Evolutionary conservation across 345 rosid genomes (phyloP), one percentile per base, ranked within the genome.

Genomic region (Brassica incana): DNA sequence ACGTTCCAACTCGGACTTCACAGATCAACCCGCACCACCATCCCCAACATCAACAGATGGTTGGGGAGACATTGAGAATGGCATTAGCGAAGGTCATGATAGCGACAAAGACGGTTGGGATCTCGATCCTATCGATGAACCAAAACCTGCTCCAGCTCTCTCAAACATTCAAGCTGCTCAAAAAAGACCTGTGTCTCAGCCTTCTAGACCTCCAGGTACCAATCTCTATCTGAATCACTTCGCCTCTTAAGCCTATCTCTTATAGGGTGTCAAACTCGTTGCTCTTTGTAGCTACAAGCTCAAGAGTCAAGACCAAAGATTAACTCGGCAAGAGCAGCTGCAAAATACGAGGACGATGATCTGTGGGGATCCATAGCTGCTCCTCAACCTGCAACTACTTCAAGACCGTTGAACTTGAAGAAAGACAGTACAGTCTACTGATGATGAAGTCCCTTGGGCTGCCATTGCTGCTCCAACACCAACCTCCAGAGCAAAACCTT

Each of bases 31-130:
- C 0, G 84, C 83, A 66, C 96, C 93, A 50, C 81, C 64, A 27
- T 95, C 98, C 43, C 99, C 99, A 20, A 86, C 98, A 69, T 95
- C 98, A 81, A 90, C 97, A 1, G 98, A 95, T 82, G 99, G 99
- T 33, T 95, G 99, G 99, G 98, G 99, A 83, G 99, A 95, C 70
- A 77, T 87, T 63, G 99, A 88, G 72, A 90, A 91, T 66, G 99
- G 97, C 77, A 83, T 93, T 82, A 71, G 82, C 68, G 97, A 87
- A 81, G 93, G 83, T 43, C 88, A 83, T 67, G 96, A 87, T 12
- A 86, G 86, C 48, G 97, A 93, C 65, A 89, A 93, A 85, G 98
- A 91, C 70, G 98, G 98, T 12, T 95, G 99, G 99, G 99, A 95
- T 81, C 79, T 95, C 25, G 97, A 95, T 80, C 97, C 99, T 67